A percentile compares a stretch with the other conserved stretches of the same genome.
Evolutionary conservation across 2,329 filamentous ascomycete species (phyloP).

Genomic region (Cryphonectria nitschkei): DNA sequence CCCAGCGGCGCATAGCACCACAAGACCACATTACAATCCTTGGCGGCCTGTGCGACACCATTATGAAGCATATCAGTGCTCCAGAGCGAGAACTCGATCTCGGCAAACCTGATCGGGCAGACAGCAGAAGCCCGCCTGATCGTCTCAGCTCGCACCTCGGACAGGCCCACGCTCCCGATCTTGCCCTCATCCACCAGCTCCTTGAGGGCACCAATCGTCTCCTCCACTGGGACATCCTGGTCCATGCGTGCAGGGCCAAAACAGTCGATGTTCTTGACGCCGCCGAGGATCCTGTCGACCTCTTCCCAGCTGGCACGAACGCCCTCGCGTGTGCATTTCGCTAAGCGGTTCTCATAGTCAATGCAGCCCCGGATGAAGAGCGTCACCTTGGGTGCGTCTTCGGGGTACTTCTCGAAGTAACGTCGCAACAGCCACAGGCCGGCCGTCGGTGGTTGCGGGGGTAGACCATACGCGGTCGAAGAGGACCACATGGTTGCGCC

Average conservation of each 20-base stretch:
- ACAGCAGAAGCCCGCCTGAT: slow-evolving; percentile 52
- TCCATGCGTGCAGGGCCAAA: slow-evolving; percentile 54
- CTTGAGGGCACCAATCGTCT: slow-evolving; percentile 36
- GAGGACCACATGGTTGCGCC: slow-evolving; percentile 54
- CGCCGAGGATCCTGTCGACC: slow-evolving; percentile 47
- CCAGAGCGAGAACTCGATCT: slow-evolving; percentile 64
- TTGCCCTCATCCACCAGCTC: slow-evolving; percentile 40
- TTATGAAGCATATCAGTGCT: slow-evolving; percentile 60
- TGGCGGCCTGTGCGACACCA: slow-evolving; percentile 58
- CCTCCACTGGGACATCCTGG: slow-evolving; percentile 40
- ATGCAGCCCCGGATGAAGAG: slow-evolving; percentile 54
- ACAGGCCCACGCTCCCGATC: slow-evolving; percentile 35
- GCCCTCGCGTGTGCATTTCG: slow-evolving; percentile 46
- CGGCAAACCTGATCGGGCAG: slow-evolving; percentile 60
- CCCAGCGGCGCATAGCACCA: slow-evolving; percentile 64
- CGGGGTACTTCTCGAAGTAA: slow-evolving; percentile 56
- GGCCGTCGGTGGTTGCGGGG: slow-evolving; percentile 47
- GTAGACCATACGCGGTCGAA: slow-evolving; percentile 49
- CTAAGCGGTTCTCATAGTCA: slow-evolving; percentile 38
- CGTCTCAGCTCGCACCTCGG: slow-evolving; percentile 39
- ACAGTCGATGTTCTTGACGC: slow-evolving; percentile 52
- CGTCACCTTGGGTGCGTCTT: slow-evolving; percentile 53
- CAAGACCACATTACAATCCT: slow-evolving; percentile 59
- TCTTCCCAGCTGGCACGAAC: slow-evolving; percentile 49
- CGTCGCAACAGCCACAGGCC: slow-evolving; percentile 49